phyloP scores from a whole-genome alignment of 2,329 filamentous ascomycete species.

The Botrytis byssoidea region DNA sequence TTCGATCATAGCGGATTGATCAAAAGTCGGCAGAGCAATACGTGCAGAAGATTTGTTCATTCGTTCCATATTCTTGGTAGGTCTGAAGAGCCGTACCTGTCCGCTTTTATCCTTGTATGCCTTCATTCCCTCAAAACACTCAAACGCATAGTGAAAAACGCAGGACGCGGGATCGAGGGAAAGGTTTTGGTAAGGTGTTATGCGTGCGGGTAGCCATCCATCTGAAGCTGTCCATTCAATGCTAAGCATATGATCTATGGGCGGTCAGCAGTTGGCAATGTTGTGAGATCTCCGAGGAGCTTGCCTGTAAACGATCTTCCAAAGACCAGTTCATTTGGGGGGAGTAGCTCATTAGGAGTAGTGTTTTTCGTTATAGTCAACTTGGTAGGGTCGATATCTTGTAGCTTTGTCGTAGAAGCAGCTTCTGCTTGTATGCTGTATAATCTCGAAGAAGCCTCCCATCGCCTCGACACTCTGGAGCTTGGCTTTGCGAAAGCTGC shows the following conservation, averaged over 20 bases:
- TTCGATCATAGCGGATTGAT: constrained; percentile 69
- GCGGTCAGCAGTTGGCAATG: constrained; percentile 14
- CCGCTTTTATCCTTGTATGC: constrained; percentile 87
- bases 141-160: constrained; percentile 98
- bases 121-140: constrained; percentile 99
- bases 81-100: constrained; percentile 82
- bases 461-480: constrained; percentile 39
- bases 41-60: constrained; percentile 88
- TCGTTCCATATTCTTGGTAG: constrained; percentile 93
- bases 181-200: constrained; percentile 94
- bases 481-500: constrained; percentile 40
- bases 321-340: constrained; percentile 83
- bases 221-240: constrained; percentile 85
- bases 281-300: constrained; percentile 23
- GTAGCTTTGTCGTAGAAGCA: constrained; percentile 46
- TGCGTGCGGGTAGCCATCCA: constrained; percentile 73
- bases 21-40: constrained; percentile 89
- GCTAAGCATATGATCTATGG: constrained; percentile 91
- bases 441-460: constrained; percentile 39
- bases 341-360: constrained; percentile 69
- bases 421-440: constrained; percentile 51
- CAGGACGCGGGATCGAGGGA: constrained; percentile 93
- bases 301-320: constrained; percentile 86
- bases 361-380: constrained; percentile 72
- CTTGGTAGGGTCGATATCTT: constrained; percentile 73